These are phyloP conservation scores for Senecio squalidus DNA, from an alignment of 140 eudicot genomes.

Conservation along the genomic window DNA sequence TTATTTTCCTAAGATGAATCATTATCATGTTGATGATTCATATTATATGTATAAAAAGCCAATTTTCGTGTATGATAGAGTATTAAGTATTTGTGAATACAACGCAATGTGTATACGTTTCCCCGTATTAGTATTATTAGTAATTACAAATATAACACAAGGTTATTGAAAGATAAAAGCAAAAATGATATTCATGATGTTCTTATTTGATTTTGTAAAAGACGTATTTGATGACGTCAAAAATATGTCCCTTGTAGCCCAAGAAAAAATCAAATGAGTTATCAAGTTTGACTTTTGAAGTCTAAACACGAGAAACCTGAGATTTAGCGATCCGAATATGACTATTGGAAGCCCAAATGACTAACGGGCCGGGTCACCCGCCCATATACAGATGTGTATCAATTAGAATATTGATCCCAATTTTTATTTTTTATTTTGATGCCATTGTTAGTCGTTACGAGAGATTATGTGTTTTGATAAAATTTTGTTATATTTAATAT, in stretches of 20 bases:
- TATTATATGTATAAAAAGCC: conserved; percentile 10
- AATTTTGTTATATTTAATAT: too few relatives aligned
- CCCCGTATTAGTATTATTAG: too few relatives aligned
- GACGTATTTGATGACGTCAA: conserved; percentile 13
- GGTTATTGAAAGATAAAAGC: neutral
- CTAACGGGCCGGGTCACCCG: neutral
- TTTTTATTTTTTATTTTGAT: too few relatives aligned
- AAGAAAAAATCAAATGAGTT: neutral
- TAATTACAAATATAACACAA: too few relatives aligned
- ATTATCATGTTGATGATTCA: neutral
- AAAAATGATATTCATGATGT: neutral
- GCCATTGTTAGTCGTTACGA: too few relatives aligned
- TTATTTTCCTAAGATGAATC: neutral
- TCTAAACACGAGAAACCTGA: neutral
- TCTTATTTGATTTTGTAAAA: neutral
- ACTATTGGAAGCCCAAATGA: neutral
- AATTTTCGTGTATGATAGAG: neutral
- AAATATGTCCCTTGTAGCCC: neutral
- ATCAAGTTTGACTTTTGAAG: conserved; percentile 10
- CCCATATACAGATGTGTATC: too few relatives aligned
- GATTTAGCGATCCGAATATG: neutral
- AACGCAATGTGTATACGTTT: neutral
- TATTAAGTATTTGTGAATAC: neutral
- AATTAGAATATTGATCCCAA: too few relatives aligned
- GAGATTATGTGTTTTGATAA: too few relatives aligned